Evolutionary conservation across 208 protist genomes (phyloP).

Genomic region (Leishmania turanica): DNA sequence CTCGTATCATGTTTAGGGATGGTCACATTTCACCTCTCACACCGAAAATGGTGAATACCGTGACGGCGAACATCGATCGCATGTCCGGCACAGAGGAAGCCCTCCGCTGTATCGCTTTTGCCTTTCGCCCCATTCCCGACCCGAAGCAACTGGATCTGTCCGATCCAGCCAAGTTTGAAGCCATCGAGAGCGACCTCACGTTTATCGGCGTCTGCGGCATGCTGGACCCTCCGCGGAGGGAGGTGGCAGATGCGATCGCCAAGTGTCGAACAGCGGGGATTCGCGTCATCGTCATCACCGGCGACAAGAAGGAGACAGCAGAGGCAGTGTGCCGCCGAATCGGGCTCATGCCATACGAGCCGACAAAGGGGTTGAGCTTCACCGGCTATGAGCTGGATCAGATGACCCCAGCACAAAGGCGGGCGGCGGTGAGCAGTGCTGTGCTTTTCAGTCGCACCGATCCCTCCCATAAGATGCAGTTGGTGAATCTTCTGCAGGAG

Average conservation of each 20-base stretch:
- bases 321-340: slow-evolving; percentile 95
- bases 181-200: slow-evolving; percentile 85
- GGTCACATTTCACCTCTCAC: slow-evolving; percentile 55
- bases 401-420: slow-evolving; percentile 64
- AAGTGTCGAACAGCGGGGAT: slow-evolving; percentile 95
- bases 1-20: slow-evolving; percentile 50
- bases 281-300: slow-evolving; percentile 98
- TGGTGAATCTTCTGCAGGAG: slow-evolving; percentile 85
- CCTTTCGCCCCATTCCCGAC: slow-evolving; percentile 48
- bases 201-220: slow-evolving; percentile 94
- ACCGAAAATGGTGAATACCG: slow-evolving; percentile 10
- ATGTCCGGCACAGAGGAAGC: slow-evolving; percentile 66
- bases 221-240: slow-evolving; percentile 93
- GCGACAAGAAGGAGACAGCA: slow-evolving; percentile 96
- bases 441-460: slow-evolving; percentile 87
- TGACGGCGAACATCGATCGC: slow-evolving; percentile 47
- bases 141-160: slow-evolving; percentile 45
- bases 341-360: slow-evolving; percentile 80
- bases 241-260: slow-evolving; percentile 90
- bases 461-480: slow-evolving; percentile 87
- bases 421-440: slow-evolving; percentile 51
- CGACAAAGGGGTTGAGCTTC: slow-evolving; percentile 49
- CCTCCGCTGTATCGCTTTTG: slow-evolving; percentile 87
- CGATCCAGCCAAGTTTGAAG: slow-evolving; percentile 66
- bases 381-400: slow-evolving; percentile 77